phyloP scores from a whole-genome alignment of 345 rosid species.

The Nephelium lappaceum region DNA sequence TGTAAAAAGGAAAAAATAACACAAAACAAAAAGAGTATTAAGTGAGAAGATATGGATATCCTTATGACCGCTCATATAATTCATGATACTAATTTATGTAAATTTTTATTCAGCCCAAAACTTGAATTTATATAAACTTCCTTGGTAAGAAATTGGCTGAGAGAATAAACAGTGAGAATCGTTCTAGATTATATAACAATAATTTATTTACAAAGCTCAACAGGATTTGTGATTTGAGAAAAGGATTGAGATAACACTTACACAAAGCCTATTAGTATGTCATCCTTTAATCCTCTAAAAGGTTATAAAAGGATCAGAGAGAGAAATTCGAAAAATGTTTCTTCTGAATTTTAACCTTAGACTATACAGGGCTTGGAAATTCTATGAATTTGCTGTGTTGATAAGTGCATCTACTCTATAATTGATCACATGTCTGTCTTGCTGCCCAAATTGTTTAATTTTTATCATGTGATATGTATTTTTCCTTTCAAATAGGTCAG shows the following conservation, averaged over 20 bases:
- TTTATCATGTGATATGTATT: not conserved
- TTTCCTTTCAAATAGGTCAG: constrained; percentile 4
- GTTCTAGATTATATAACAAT: not conserved
- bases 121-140: not conserved
- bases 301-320: not conserved
- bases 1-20: not conserved
- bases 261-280: not conserved
- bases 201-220: not conserved
- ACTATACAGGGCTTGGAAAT: not conserved
- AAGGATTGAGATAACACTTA: not conserved
- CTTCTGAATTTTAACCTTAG: not conserved
- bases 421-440: not conserved
- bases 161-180: not conserved
- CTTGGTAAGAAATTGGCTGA: not conserved
- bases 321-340: not conserved
- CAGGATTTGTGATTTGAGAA: not conserved
- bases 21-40: not conserved
- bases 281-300: not conserved
- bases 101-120: not conserved
- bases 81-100: not conserved
- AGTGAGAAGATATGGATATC: not conserved
- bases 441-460: not conserved
- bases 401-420: not conserved
- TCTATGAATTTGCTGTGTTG: constrained; percentile 3
- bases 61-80: not conserved